Conservation (phyloP, 768 basidiomycete genomes). For the Amanita exitialis region DNA sequence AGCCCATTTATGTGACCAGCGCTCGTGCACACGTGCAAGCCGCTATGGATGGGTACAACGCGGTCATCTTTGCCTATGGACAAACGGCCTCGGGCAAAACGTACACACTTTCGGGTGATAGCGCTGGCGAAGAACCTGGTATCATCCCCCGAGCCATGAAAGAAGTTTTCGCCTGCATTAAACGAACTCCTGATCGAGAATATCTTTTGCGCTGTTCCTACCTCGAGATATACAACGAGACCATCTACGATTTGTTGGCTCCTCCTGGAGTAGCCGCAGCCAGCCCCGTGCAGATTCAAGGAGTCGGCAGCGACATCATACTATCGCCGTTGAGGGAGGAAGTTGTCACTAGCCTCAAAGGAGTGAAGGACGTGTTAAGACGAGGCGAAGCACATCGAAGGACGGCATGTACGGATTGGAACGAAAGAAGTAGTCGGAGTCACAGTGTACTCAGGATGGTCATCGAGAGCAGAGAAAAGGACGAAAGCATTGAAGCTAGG, state of each 20-base stretch:
- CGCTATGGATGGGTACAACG: slow-evolving; percentile 96
- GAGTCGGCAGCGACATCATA: slow-evolving; percentile 48
- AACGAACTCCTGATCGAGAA: slow-evolving; percentile 66
- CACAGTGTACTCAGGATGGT: slow-evolving; percentile 93
- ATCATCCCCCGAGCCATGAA: slow-evolving; percentile 91
- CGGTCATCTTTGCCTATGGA: slow-evolving; percentile 90
- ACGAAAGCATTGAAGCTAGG: slow-evolving; percentile 27
- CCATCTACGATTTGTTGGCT: slow-evolving; percentile 77
- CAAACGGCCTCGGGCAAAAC: slow-evolving; percentile 73
- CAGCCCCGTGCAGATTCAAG: slow-evolving; percentile 66
- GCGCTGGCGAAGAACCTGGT: slow-evolving; percentile 66
- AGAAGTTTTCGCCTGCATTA: slow-evolving; percentile 83
- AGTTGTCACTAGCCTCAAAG: slow-evolving; percentile 84
- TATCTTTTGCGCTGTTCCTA: slow-evolving; percentile 95
- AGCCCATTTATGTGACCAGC: slow-evolving; percentile 66
- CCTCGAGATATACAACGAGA: slow-evolving; percentile 96
- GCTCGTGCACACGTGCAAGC: slow-evolving; percentile 76
- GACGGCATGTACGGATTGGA: slow-evolving; percentile 98
- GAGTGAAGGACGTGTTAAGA: slow-evolving; percentile 76
- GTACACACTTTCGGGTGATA: slow-evolving; percentile 53
- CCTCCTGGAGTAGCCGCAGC: slow-evolving; percentile 43
- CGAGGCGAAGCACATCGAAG: slow-evolving; percentile 81
- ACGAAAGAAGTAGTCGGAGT: slow-evolving; percentile 87
- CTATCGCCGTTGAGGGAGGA: slow-evolving; percentile 81
- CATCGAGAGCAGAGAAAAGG: slow-evolving; percentile 74